phyloP scores from a whole-genome alignment of 176 grass and related monocot species.

The Microstegium vimineum region DNA sequence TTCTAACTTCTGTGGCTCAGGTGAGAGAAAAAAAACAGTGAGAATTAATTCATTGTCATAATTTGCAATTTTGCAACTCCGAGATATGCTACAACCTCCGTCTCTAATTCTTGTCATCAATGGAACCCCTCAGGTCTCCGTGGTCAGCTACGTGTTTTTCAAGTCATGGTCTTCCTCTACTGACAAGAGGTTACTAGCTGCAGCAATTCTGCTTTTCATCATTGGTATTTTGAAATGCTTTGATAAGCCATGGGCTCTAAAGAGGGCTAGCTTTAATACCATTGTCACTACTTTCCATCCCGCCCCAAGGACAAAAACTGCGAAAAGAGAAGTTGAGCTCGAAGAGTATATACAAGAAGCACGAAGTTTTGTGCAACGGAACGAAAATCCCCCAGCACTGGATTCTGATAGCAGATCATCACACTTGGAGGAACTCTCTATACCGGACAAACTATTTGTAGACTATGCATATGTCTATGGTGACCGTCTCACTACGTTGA shows the following conservation, averaged over 20 bases:
- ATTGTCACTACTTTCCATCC: neutral
- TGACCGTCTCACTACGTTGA: neutral
- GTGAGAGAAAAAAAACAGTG: no score
- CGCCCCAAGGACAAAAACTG: neutral
- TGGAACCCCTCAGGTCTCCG: neutral
- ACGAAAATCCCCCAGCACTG: neutral
- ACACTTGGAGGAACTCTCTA: neutral
- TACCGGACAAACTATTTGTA: neutral
- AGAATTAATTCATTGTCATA: no score
- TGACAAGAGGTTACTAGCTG: neutral
- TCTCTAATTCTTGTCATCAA: no score
- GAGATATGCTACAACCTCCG: no score
- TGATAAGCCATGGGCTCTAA: neutral
- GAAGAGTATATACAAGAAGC: neutral
- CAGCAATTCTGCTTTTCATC: neutral
- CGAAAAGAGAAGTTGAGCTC: neutral
- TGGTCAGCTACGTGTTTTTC: neutral
- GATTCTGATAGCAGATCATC: fast-evolving
- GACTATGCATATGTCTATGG: neutral
- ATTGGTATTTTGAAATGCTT: neutral
- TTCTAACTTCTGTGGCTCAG: neutral
- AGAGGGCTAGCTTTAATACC: neutral
- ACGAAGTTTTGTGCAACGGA: neutral
- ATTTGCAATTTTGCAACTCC: neutral
- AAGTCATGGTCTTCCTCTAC: neutral